Conservation (phyloP, 2,329 filamentous ascomycete species). For the Thielaviopsis musarum region DNA sequence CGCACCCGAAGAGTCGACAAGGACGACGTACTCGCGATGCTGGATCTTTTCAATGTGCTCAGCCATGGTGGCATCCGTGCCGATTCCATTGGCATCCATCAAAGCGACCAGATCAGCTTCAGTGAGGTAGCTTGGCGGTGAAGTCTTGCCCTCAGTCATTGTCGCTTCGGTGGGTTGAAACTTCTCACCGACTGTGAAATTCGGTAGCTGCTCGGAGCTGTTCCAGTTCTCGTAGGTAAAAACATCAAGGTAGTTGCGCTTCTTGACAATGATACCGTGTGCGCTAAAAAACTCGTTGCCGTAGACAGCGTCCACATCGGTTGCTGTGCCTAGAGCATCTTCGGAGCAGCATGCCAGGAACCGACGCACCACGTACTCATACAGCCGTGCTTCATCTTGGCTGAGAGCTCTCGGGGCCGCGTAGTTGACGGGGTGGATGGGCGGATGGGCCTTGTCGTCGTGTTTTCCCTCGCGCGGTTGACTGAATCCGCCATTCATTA, state of each 20-base stretch:
- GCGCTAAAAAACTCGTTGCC: constrained; percentile 70
- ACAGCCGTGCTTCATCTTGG: constrained; percentile 57
- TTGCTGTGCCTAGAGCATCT: constrained; percentile 74
- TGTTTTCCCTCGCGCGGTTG: constrained; percentile 69
- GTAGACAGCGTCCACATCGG: constrained; percentile 70
- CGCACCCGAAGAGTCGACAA: constrained; percentile 29
- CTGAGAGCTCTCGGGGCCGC: constrained; percentile 47
- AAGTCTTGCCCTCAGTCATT: constrained; percentile 83
- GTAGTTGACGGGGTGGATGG: constrained; percentile 90
- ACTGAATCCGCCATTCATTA: constrained; percentile 61
- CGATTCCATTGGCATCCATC: constrained; percentile 98
- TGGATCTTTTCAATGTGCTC: constrained; percentile 97
- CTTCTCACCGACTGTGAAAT: constrained; percentile 59
- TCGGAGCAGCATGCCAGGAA: constrained; percentile 94
- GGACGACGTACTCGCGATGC: constrained; percentile 68
- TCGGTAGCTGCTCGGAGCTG: constrained; percentile 65
- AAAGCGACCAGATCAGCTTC: constrained; percentile 89
- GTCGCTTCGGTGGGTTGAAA: constrained; percentile 81
- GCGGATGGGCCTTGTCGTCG: constrained; percentile 94
- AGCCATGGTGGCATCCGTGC: constrained; percentile 97
- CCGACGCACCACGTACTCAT: constrained; percentile 80
- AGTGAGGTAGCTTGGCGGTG: constrained; percentile 69
- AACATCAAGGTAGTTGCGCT: constrained; percentile 86
- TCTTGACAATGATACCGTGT: constrained; percentile 67
- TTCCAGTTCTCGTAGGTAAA: constrained; percentile 97